A percentile compares a stretch with the other conserved stretches of the same genome.
phyloP scores from a whole-genome alignment of 768 basidiomycete species.

The Coprinellus micaceus region DNA sequence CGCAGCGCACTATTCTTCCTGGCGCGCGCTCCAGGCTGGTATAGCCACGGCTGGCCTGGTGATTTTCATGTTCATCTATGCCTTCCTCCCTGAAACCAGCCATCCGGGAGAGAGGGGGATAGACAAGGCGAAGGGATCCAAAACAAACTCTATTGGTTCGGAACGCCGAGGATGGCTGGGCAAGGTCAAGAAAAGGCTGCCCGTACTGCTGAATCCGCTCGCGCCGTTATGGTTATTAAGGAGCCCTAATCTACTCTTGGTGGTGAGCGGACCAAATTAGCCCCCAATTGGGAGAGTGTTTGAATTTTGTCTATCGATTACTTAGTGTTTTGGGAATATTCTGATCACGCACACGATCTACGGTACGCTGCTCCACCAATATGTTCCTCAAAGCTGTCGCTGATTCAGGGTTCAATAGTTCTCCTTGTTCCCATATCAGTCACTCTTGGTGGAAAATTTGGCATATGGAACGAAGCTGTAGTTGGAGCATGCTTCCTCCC shows the following conservation, averaged over 20 bases:
- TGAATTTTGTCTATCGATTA: not conserved
- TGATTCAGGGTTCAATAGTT: constrained; percentile 27
- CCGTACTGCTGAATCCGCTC: constrained; percentile 60
- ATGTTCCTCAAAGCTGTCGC: not conserved
- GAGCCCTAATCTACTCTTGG: constrained; percentile 54
- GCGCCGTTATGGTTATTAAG: constrained; percentile 45
- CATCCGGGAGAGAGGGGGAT: constrained; percentile 56
- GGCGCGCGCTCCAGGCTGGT: constrained; percentile 55
- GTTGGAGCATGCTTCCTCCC: constrained; percentile 55
- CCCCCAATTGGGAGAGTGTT: too few species aligned
- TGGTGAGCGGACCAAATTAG: constrained; percentile 44
- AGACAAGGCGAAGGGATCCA: constrained; percentile 35
- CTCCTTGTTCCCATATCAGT: constrained; percentile 28
- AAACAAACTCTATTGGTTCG: constrained; percentile 14
- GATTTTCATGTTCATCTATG: constrained; percentile 34
- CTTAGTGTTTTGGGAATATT: constrained; percentile 29
- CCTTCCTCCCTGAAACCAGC: constrained; percentile 64
- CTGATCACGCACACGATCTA: constrained; percentile 35
- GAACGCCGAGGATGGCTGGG: not conserved
- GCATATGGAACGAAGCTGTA: constrained; percentile 45
- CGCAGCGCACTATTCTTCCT: constrained; percentile 58
- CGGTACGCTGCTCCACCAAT: constrained; percentile 26
- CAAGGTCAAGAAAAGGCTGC: constrained; percentile 11
- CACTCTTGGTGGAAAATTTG: not conserved
- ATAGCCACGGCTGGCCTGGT: constrained; percentile 40